Evolutionary conservation across 768 basidiomycete species (phyloP).

Genomic region (Russula earlei): DNA sequence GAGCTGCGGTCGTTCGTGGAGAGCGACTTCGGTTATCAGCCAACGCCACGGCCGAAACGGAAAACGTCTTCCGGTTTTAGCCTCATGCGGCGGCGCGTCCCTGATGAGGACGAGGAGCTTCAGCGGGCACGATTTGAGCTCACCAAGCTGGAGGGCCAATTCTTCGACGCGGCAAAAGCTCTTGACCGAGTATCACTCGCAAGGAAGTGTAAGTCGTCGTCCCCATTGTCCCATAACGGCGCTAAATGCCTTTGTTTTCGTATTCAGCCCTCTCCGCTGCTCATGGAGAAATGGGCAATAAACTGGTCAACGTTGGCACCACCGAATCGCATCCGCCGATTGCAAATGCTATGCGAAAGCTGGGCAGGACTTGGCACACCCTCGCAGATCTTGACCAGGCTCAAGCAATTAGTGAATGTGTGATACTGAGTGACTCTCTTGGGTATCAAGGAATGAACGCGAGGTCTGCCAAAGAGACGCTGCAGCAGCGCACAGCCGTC

Average conservation of each 20-base stretch:
- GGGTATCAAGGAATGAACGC: constrained; percentile 97
- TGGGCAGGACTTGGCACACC: constrained; percentile 82
- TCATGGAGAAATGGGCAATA: constrained; percentile 89
- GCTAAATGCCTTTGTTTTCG: constrained; percentile 3
- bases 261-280: constrained; percentile 60
- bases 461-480: constrained; percentile 90
- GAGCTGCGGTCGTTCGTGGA: constrained; percentile 93
- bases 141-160: constrained; percentile 84
- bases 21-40: constrained; percentile 94
- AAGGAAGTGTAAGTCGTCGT: constrained; percentile 54
- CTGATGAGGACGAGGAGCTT: constrained; percentile 92
- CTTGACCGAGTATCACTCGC: constrained; percentile 78
- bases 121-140: constrained; percentile 85
- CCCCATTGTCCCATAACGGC: not conserved
- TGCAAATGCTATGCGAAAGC: constrained; percentile 72
- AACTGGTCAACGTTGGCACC: constrained; percentile 78
- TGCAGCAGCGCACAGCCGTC: constrained; percentile 81
- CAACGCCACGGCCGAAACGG: constrained; percentile 63
- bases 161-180: constrained; percentile 86
- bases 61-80: constrained; percentile 69
- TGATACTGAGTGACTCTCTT: constrained; percentile 90
- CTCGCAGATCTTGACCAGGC: constrained; percentile 83
- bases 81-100: constrained; percentile 68
- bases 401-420: constrained; percentile 89
- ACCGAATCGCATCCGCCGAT: constrained; percentile 83